These are phyloP conservation scores for Cyclostephanos tholiformis DNA, from an alignment of 108 stramenopile species.

Conservation along the genomic window DNA sequence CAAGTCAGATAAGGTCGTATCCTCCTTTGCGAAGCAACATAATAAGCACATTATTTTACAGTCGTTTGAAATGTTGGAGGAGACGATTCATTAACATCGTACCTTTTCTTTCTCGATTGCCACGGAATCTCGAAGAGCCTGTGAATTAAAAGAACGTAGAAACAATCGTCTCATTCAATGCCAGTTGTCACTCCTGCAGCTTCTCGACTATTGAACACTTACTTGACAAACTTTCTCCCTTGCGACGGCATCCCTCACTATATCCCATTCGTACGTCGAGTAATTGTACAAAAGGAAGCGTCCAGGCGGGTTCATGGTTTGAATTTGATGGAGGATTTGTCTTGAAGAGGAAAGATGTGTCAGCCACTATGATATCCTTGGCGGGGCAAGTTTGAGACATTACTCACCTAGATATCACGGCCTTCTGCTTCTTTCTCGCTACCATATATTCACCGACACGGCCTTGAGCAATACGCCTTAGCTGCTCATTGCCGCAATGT, in stretches of 20 bases:
- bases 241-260: slow-evolving; percentile 66
- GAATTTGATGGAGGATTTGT: slow-evolving; percentile 18
- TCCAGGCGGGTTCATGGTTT: slow-evolving; percentile 38
- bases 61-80: not conserved
- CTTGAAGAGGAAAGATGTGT: slow-evolving; percentile 8
- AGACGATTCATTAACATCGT: not conserved
- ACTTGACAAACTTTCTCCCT: slow-evolving; percentile 80
- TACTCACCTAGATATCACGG: slow-evolving; percentile 37
- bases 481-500: slow-evolving; percentile 67
- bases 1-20: no score
- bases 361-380: not conserved
- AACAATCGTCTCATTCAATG: not conserved
- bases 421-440: slow-evolving; percentile 46
- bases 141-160: not conserved
- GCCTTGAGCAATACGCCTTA: slow-evolving; percentile 54
- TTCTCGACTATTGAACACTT: not conserved
- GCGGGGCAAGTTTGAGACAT: not conserved
- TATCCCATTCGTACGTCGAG: slow-evolving; percentile 53
- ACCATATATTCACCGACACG: slow-evolving; percentile 32
- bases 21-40: no score
- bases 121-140: slow-evolving; percentile 74
- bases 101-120: slow-evolving; percentile 18
- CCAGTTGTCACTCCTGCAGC: not conserved
- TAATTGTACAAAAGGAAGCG: slow-evolving; percentile 62
- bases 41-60: no score